Evolutionary conservation across 2,329 filamentous ascomycete genomes (phyloP).

Genomic region (Neopestalotiopsis sp.): DNA sequence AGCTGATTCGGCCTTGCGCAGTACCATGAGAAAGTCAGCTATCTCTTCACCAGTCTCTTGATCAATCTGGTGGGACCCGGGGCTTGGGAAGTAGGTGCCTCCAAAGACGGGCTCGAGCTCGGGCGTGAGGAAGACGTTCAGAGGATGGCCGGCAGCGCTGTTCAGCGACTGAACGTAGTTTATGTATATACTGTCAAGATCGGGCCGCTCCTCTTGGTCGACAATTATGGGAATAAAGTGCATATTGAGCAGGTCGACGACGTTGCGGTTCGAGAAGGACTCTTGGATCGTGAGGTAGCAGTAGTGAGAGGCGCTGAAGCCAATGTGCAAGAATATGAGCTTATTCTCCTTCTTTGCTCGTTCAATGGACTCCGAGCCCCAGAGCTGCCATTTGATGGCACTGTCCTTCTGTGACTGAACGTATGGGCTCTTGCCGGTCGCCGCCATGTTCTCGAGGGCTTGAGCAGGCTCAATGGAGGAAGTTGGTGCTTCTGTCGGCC

Average conservation of each 20-base stretch:
- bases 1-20: conserved; percentile 75
- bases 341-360: conserved; percentile 83
- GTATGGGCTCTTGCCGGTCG: conserved; percentile 55
- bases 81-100: conserved; percentile 93
- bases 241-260: conserved; percentile 82
- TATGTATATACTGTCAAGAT: conserved; percentile 97
- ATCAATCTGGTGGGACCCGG: conserved; percentile 59
- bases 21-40: conserved; percentile 81
- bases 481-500: conserved; percentile 20
- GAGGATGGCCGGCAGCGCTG: conserved; percentile 88
- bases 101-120: conserved; percentile 94
- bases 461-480: conserved; percentile 21
- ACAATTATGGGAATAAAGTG: conserved; percentile 91
- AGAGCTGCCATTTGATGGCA: conserved; percentile 89
- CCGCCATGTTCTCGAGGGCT: conserved; percentile 43
- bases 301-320: conserved; percentile 92
- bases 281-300: conserved; percentile 93
- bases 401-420: conserved; percentile 79
- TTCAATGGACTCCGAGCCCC: conserved; percentile 77
- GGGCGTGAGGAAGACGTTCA: conserved; percentile 96
- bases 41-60: conserved; percentile 60
- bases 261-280: conserved; percentile 82
- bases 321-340: conserved; percentile 91
- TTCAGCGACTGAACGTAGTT: conserved; percentile 96
- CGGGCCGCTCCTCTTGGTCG: conserved; percentile 91